Evolutionary conservation across 345 rosid genomes (phyloP).

Genomic region (Leavenworthia alabamica): DNA sequence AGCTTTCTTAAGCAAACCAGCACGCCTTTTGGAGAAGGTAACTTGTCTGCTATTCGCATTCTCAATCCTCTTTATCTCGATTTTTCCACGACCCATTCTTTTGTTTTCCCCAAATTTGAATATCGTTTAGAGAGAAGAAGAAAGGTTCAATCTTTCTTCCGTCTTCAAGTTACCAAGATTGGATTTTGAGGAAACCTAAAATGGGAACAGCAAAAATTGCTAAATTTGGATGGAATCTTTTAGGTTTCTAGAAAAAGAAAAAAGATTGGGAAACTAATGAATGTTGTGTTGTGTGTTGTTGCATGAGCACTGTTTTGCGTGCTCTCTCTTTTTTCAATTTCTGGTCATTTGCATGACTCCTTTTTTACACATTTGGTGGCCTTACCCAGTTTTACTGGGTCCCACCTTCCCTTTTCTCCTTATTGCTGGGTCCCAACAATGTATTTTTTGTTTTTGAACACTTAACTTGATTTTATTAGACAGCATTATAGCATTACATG

Average conservation of each 20-base stretch:
- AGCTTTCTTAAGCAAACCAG: conserved; percentile 87
- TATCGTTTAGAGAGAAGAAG: conserved; percentile 3
- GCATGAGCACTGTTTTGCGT: conserved; percentile 48
- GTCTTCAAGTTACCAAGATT: conserved; percentile 27
- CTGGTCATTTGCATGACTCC: conserved; percentile 38
- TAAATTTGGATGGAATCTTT: conserved; percentile 32
- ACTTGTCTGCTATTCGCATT: conserved; percentile 94
- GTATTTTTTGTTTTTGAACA: background rate
- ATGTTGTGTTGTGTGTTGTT: conserved; percentile 69
- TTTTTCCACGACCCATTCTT: conserved; percentile 86
- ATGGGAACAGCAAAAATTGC: conserved; percentile 28
- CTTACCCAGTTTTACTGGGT: conserved; percentile 25
- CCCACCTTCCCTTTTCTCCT: conserved; percentile 24
- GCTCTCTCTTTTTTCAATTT: conserved; percentile 24
- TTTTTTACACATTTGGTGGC: conserved; percentile 42
- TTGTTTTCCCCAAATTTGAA: background rate
- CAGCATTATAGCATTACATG: background rate
- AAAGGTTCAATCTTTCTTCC: background rate
- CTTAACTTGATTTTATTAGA: background rate
- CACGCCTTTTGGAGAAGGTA: conserved; percentile 88
- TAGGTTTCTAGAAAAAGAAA: conserved; percentile 10
- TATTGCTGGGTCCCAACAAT: background rate
- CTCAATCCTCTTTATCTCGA: conserved; percentile 91
- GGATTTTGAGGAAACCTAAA: conserved; percentile 31
- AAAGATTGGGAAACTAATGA: conserved; percentile 38